Evolutionary conservation across 2,329 filamentous ascomycete species (phyloP).

Genomic region (Colletotrichum paranaense): DNA sequence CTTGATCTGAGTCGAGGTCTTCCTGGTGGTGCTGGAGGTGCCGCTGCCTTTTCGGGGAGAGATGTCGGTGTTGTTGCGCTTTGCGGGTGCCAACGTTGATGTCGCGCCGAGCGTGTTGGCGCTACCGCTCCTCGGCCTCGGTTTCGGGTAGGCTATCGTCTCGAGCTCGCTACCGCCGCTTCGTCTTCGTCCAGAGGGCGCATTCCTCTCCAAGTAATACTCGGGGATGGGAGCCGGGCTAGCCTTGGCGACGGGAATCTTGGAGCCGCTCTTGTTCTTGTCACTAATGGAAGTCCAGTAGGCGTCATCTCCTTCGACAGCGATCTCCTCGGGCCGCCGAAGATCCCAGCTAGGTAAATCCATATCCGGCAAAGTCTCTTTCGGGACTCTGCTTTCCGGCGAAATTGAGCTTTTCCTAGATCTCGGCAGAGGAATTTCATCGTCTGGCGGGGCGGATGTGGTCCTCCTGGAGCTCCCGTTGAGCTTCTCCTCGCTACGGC

Average conservation of each 20-base stretch:
- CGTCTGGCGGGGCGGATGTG: conserved; percentile 39
- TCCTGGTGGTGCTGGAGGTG: conserved; percentile 49
- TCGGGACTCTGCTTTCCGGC: conserved; percentile 49
- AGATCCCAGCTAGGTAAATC: conserved; percentile 74
- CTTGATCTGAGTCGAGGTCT: conserved; percentile 57
- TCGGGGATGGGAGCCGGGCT: conserved; percentile 82
- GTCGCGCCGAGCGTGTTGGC: conserved; percentile 61
- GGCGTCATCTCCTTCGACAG: conserved; percentile 64
- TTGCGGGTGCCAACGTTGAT: conserved; percentile 44
- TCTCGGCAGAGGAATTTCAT: conserved; percentile 18
- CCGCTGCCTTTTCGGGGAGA: conserved; percentile 63
- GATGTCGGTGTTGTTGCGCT: conserved; percentile 58
- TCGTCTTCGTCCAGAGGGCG: conserved; percentile 71
- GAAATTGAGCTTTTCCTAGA: conserved; percentile 59
- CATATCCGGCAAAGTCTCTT: conserved; percentile 51
- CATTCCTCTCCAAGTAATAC: conserved; percentile 80
- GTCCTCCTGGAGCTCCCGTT: conserved; percentile 43
- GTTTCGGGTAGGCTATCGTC: conserved; percentile 68
- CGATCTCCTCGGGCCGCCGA: conserved; percentile 81
- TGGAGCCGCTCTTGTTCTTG: conserved; percentile 64
- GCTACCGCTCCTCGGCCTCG: conserved; percentile 78
- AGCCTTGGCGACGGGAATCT: conserved; percentile 86
- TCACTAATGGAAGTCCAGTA: conserved; percentile 64
- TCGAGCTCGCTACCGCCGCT: conserved; percentile 67
- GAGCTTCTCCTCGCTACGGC: conserved; percentile 52